Evolutionary conservation across 1,284 basidiomycete genomes (phyloP), one percentile per base, ranked within the genome.

Genomic region (Naganishia cerealis): DNA sequence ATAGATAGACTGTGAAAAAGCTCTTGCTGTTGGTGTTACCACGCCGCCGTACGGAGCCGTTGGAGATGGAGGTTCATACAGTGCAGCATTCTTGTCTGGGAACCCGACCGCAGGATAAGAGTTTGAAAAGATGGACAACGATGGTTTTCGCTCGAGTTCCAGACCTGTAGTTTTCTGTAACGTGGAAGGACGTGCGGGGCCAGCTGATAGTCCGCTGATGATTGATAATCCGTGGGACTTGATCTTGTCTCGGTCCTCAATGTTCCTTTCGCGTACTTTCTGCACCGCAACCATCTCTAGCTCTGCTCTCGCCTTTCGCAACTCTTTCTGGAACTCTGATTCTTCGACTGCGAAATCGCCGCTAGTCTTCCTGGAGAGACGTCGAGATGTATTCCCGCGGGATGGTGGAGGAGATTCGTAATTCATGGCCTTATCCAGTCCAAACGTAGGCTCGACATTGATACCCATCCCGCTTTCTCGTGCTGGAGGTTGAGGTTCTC

Each of bases 311-410:
- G 70, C 70, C 54, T 66, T 43, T 9, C 67, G 48, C 39, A 71
- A 56, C 36, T 71, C 70, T 48, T 67, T 67, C 26, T 65, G 62
- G 50, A 71, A 71, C 16, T 71, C 70, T 39, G 62, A 66, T 48
- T 71, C 70, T 16, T 68, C 67, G 46, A 69, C 62, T 15, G 63
- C 56, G 40, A 69, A 69, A n/a, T 69, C 67, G 10, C 67, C 67
- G 39, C 67, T 69, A 6, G 56, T 69, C 39, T 69, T 69, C 8
- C 62, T 36, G 6, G 43, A 16, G 21, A 69, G 36, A 24, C 57
- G 46, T 24, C 61, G 61, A 1, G 61, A 24, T 40, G 43, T 18
- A 13, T 50, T 56, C 4, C n/a, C 58, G 9, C 15, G 15, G 21
- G 16, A 12, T 10, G 33, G 38, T 4, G 61, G 38, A 50, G 39